Base-by-base conservation (phyloP, 805 yeast species). In the Candida pini region DNA sequence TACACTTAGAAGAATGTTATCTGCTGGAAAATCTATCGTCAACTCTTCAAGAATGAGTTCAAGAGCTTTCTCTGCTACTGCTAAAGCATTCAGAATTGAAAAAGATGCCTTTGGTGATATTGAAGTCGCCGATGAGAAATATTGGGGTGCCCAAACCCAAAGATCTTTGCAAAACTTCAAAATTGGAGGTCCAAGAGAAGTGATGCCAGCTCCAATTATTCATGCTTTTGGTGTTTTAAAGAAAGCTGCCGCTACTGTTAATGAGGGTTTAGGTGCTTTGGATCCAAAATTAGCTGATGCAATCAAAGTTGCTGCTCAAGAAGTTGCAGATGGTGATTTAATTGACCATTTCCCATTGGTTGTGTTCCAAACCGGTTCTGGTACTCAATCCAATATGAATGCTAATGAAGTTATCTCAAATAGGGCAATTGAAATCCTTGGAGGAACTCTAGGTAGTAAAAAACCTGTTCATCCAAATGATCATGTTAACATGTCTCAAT, bases 81-180 rank as follows among this genome's bases (percentile, higher is more conserved):
- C 48, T 30, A 45, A 35, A 25, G 51, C 47, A 31, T 51, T 51
- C 53, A 77, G 98, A 68, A 76, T 73, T 38, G 98, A 90, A 63
- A 73, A 87, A 39, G 98, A 90, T 66, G 97, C 97, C 34, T 92
- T 90, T 56, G 98, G 98, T 50, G 96, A 51, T 51, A 33, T 29
- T 13, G 26, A 29, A 19, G 31, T 29, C 14, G 88, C 85, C 39
- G 67, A 76, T 45, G 73, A 84, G 51, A 79, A 76, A 61, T 90
- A 90, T 73, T 90, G 96, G 90, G 98, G 98, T 41, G 97, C 97
- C 29, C 98, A 92, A 68, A 92, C 98, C 43, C 89, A 84, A 56
- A 78, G 97, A 66, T 89, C 97, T 15, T 73, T 78, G 49, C 81
- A 79, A 64, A 92, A 92, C 74, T 92, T 92, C 73, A 84, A 88